Evolutionary conservation across 2,329 filamentous ascomycete species (phyloP).

Genomic region (Cordyceps fumosorosea): DNA sequence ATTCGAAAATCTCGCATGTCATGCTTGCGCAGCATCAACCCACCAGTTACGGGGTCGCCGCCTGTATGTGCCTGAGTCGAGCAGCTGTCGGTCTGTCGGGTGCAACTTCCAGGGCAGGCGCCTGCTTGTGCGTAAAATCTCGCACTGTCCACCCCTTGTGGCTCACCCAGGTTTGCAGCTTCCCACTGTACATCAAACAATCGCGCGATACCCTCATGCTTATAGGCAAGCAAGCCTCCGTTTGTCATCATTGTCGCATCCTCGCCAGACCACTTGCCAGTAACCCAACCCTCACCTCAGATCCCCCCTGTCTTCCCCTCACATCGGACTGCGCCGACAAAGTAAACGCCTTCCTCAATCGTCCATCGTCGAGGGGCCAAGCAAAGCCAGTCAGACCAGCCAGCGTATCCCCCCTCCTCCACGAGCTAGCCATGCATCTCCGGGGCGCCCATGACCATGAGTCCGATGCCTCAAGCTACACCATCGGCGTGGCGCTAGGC

Average conservation of each 20-base stretch:
- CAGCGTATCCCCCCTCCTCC: neutral
- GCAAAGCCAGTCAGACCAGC: constrained; percentile 3
- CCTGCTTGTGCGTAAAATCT: neutral
- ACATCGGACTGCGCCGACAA: neutral
- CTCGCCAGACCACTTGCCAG: neutral
- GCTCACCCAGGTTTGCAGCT: neutral
- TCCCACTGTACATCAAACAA: neutral
- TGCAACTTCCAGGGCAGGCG: neutral
- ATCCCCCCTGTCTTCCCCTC: neutral
- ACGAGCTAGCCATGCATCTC: neutral
- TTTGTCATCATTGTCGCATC: neutral
- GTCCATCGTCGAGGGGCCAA: neutral
- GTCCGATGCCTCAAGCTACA: constrained; percentile 8
- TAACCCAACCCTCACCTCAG: neutral
- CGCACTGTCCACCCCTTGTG: neutral
- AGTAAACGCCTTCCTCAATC: constrained; percentile 9
- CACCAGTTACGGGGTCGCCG: neutral
- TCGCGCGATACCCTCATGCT: neutral
- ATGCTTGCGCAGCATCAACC: neutral
- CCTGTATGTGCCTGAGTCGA: neutral
- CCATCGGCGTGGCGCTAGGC: constrained; percentile 11
- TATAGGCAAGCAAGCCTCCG: neutral
- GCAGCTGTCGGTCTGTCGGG: constrained; percentile 4
- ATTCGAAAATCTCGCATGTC: neutral
- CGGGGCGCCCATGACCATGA: constrained; percentile 4